Conservation (phyloP, 805 yeast genomes). For the Yamadazyma ubonensis region DNA sequence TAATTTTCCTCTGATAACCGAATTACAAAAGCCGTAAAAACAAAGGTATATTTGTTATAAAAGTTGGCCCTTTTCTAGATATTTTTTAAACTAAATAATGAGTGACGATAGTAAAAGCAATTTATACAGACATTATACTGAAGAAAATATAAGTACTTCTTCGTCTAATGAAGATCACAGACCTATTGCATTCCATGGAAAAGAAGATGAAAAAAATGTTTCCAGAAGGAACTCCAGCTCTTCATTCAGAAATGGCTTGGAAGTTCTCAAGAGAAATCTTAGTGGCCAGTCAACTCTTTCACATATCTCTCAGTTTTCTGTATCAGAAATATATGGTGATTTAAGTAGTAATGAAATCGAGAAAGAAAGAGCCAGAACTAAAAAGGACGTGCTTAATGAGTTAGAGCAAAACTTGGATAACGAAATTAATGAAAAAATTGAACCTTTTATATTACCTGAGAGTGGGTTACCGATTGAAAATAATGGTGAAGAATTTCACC, state of each 20-base stretch:
- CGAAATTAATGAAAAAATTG: slow-evolving; percentile 14
- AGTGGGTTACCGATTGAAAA: slow-evolving; percentile 32
- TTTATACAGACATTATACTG: slow-evolving; percentile 6
- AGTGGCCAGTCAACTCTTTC: slow-evolving; percentile 14
- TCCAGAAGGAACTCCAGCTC: slow-evolving; percentile 19
- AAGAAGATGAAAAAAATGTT: background rate
- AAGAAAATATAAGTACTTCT: slow-evolving; percentile 8
- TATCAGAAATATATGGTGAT: slow-evolving; percentile 33
- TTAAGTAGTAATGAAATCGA: slow-evolving; percentile 29
- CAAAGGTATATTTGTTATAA: background rate
- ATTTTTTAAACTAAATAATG: background rate
- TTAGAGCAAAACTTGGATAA: slow-evolving; percentile 20
- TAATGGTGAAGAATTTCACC: slow-evolving; percentile 54
- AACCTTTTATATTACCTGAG: slow-evolving; percentile 20
- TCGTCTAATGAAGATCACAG: slow-evolving; percentile 6
- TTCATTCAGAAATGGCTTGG: slow-evolving; percentile 19
- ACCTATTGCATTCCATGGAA: slow-evolving; percentile 15
- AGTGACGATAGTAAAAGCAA: slow-evolving; percentile 11
- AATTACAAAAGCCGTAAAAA: background rate
- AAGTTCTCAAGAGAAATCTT: slow-evolving; percentile 17
- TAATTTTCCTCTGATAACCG: slow-evolving; percentile 6
- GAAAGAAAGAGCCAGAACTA: slow-evolving; percentile 30
- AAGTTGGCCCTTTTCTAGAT: background rate
- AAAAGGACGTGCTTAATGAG: slow-evolving; percentile 29
- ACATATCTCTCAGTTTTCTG: slow-evolving; percentile 19